Percentiles rank a stretch among this genome's conserved stretches.
These are phyloP conservation scores for Talaromyces nanjingensis DNA, from an alignment of 495 filamentous ascomycete species.

Conservation along the genomic window DNA sequence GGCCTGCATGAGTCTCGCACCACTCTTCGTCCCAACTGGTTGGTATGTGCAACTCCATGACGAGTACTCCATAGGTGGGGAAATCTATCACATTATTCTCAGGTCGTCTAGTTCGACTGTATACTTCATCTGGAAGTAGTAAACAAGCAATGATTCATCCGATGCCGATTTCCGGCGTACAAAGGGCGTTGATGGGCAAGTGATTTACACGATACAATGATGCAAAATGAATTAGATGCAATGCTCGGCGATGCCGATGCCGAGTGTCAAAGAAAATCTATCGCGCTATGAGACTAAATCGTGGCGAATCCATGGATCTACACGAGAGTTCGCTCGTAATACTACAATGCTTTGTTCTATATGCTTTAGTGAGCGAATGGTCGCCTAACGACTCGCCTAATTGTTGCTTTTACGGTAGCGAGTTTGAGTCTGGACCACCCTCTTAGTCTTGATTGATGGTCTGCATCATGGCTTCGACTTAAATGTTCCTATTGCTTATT, in stretches of 20 bases:
- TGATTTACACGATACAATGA: too few species aligned
- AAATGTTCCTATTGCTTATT: not conserved
- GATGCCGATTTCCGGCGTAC: not conserved
- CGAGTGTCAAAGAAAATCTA: not conserved
- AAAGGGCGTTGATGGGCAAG: not conserved
- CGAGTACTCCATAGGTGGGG: not conserved
- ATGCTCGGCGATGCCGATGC: not conserved
- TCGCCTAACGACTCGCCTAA: not conserved
- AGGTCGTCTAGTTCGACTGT: too few species aligned
- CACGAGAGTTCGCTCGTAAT: not conserved
- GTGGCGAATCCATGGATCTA: not conserved
- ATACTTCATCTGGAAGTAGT: not conserved
- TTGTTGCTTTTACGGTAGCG: not conserved
- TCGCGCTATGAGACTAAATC: not conserved
- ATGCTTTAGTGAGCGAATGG: not conserved
- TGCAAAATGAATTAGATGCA: not conserved
- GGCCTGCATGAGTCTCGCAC: not conserved
- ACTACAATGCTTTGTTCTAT: not conserved
- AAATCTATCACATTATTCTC: too few species aligned
- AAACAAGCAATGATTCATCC: not conserved
- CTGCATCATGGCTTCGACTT: not conserved
- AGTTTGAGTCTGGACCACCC: not conserved
- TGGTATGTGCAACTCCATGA: not conserved
- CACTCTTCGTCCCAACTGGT: not conserved
- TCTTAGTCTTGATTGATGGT: not conserved